Evolutionary conservation across 306 rosid genomes (phyloP), one percentile per base, ranked within the genome.

Genomic region (Castanea mollissima): DNA sequence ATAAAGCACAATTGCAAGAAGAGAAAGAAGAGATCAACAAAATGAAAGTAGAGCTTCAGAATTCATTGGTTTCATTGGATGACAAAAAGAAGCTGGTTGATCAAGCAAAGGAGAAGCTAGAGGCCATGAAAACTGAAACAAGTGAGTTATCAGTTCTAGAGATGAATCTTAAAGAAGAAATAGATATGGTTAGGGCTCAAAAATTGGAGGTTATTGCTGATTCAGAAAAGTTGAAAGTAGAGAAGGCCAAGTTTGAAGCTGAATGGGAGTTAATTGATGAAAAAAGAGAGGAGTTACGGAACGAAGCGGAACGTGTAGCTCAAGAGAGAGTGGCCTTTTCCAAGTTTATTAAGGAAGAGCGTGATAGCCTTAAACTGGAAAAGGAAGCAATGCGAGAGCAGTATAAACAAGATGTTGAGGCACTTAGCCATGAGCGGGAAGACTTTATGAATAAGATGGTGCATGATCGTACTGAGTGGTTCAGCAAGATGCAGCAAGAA

Each of bases 211-310:
- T 96, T 75, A 78, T 91, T 86, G 90, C 72, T 16, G 98, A 93
- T 87, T 90, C 88, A 29, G 97, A 93, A 62, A 91, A 85, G 74
- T 79, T 93, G 85, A 80, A 90, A 79, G 85, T 75, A 35, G 99
- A 96, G 89, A 96, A 93, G 85, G 91, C 97, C 19, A 91, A 93
- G 78, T 96, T 96, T 84, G 99, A 96, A 90, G 82, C 83, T 65
- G 98, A 96, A 86, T 96, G 99, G 99, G 99, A 96, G 71, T 85
- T 83, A 75, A 92, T 96, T 81, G 99, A 96, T 82, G 99, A 90
- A 38, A 93, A 96, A 80, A 90, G 92, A 80, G 96, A 90, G 76
- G 94, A 87, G 83, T 82, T 93, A 81, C 74, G 8, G 34, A 90
- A 85, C 75, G 96, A 91, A 89, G 97, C 86, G 25, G 93, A 89